Evolutionary conservation across 352 stramenopile species (phyloP).

Genomic region (Phytophthora palmivora): DNA sequence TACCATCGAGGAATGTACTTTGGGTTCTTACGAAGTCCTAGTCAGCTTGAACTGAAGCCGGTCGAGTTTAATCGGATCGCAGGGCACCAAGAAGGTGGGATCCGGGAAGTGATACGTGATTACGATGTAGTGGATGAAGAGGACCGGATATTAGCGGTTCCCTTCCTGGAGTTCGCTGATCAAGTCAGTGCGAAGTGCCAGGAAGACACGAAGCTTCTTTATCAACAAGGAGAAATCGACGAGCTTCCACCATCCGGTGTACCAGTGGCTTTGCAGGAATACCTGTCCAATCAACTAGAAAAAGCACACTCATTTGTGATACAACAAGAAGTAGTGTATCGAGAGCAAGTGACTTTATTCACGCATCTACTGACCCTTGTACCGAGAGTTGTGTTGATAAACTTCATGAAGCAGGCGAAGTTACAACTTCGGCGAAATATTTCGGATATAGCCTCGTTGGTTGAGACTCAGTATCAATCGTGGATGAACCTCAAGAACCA

Average conservation of each 20-base stretch:
- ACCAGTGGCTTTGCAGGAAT: slow-evolving; percentile 77
- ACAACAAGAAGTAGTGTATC: slow-evolving; percentile 59
- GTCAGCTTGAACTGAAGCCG: slow-evolving; percentile 50
- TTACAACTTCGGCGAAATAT: slow-evolving; percentile 16
- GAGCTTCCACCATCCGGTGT: slow-evolving; percentile 68
- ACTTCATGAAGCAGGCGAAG: slow-evolving; percentile 41
- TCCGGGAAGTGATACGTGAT: slow-evolving; percentile 39
- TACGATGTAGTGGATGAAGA: slow-evolving; percentile 56
- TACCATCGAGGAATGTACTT: slow-evolving; percentile 75
- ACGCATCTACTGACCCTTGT: slow-evolving; percentile 66
- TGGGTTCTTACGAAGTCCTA: slow-evolving; percentile 57
- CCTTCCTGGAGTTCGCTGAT: slow-evolving; percentile 64
- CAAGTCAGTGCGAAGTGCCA: slow-evolving; percentile 64
- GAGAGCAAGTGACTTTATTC: slow-evolving; percentile 70
- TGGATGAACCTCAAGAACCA: slow-evolving; percentile 58
- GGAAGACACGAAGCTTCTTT: slow-evolving; percentile 60
- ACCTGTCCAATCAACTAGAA: slow-evolving; percentile 59
- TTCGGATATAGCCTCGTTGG: slow-evolving; percentile 14
- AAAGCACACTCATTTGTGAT: slow-evolving; percentile 67
- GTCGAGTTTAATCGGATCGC: slow-evolving; percentile 38
- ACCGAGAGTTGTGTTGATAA: slow-evolving; percentile 49
- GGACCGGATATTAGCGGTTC: slow-evolving; percentile 22
- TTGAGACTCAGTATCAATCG: slow-evolving; percentile 45
- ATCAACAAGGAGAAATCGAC: slow-evolving; percentile 69
- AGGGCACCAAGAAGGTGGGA: slow-evolving; percentile 15